Conservation (phyloP, 768 basidiomycete species). For the Naematelia aurantialba region DNA sequence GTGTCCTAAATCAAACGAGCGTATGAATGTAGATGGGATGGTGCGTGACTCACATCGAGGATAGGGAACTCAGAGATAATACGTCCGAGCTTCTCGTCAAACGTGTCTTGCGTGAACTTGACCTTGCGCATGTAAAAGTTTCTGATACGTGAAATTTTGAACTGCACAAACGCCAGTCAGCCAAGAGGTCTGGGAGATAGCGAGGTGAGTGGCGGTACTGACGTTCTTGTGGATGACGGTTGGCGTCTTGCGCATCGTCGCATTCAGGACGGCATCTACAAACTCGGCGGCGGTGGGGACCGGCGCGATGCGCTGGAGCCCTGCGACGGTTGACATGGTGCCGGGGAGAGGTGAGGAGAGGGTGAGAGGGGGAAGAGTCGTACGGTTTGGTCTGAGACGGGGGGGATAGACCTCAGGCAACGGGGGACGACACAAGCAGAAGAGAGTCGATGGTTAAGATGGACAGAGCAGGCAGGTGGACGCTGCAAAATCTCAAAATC, state of each 20-base stretch:
- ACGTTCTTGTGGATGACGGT: constrained; percentile 97
- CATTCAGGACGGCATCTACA: constrained; percentile 53
- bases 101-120: constrained; percentile 95
- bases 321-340: constrained; percentile 50
- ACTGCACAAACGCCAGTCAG: constrained; percentile 48
- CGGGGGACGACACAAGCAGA: not conserved
- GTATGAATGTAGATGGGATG: too few species aligned
- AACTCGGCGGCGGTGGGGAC: constrained; percentile 95
- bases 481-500: constrained; percentile 6
- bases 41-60: constrained; percentile 70
- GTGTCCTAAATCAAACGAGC: too few species aligned
- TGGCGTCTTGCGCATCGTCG: constrained; percentile 93
- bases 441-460: not conserved
- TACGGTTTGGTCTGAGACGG: too few species aligned
- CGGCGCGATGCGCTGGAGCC: constrained; percentile 95
- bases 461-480: constrained; percentile 2
- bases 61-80: constrained; percentile 96
- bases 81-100: constrained; percentile 88
- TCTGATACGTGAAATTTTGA: constrained; percentile 97
- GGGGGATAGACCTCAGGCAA: too few species aligned
- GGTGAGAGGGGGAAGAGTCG: not conserved
- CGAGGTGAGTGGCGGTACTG: constrained; percentile 14
- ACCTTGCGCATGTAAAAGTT: constrained; percentile 98
- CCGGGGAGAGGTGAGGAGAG: not conserved
- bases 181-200: not conserved